A percentile compares a stretch with the other conserved stretches of the same genome.
phyloP scores from a whole-genome alignment of 345 rosid genomes.

The Mallotus nudiflorus region DNA sequence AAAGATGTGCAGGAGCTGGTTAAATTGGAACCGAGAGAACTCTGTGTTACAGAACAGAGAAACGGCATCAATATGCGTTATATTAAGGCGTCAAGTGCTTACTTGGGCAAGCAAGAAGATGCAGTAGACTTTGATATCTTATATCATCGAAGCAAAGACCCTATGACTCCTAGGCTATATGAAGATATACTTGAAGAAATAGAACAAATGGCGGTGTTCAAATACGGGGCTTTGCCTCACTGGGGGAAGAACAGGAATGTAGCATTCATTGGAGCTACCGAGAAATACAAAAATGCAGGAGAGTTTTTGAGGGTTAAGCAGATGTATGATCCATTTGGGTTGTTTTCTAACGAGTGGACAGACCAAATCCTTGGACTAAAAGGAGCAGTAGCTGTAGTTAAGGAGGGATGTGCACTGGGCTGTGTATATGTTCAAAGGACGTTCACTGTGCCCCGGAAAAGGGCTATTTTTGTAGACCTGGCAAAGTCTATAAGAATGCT shows the following conservation, averaged over 20 bases:
- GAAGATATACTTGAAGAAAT: slow-evolving; percentile 72
- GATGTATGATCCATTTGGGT: slow-evolving; percentile 56
- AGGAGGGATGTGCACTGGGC: too few relatives aligned
- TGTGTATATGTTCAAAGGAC: too few relatives aligned
- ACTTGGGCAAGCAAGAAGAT: slow-evolving; percentile 70
- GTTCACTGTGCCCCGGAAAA: slow-evolving; percentile 66
- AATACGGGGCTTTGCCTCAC: slow-evolving; percentile 69
- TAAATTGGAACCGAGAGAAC: slow-evolving; percentile 42
- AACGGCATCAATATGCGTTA: slow-evolving; percentile 77
- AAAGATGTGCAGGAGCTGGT: slow-evolving; percentile 53
- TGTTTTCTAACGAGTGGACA: slow-evolving; percentile 80
- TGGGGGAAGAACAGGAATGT: slow-evolving; percentile 84
- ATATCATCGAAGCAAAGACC: slow-evolving; percentile 63
- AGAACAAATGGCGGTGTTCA: slow-evolving; percentile 72
- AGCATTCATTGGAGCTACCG: slow-evolving; percentile 49
- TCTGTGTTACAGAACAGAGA: slow-evolving; percentile 61
- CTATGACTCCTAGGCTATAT: slow-evolving; percentile 59
- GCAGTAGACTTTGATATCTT: too few relatives aligned
- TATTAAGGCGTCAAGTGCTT: slow-evolving; percentile 67
- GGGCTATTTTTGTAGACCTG: slow-evolving; percentile 65
- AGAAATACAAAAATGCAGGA: slow-evolving; percentile 42
- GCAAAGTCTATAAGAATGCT: slow-evolving; percentile 57
- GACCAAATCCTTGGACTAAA: slow-evolving; percentile 60
- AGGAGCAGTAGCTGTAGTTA: too few relatives aligned
- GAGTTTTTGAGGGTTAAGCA: slow-evolving; percentile 55